Conservation (phyloP, 2,329 filamentous ascomycete genomes). For the Sporothrix sp. region DNA sequence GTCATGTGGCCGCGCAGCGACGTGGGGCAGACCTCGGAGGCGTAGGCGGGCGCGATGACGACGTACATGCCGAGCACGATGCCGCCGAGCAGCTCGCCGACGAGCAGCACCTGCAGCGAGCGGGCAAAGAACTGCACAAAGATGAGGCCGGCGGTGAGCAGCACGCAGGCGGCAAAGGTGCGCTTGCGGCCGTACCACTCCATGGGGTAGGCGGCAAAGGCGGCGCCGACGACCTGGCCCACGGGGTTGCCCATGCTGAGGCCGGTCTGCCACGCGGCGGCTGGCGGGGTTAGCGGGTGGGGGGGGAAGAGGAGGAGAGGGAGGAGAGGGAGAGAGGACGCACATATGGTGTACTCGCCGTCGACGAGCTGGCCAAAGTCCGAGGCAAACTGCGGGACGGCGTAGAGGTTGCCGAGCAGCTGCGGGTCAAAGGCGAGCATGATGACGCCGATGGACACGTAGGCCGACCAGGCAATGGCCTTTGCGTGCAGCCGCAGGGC, state of each 20-base stretch:
- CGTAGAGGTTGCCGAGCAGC: slow-evolving; percentile 8
- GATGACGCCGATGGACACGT: slow-evolving; percentile 10
- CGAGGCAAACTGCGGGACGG: background rate
- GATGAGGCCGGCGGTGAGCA: slow-evolving; percentile 40
- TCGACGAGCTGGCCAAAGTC: slow-evolving; percentile 6
- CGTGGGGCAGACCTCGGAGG: slow-evolving; percentile 50
- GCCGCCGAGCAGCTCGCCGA: slow-evolving; percentile 51
- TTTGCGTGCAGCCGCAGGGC: background rate
- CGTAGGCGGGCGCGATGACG: slow-evolving; percentile 49
- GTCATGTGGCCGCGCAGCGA: slow-evolving; percentile 48
- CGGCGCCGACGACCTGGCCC: slow-evolving; percentile 46
- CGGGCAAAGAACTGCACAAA: slow-evolving; percentile 56
- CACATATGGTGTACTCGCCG: slow-evolving; percentile 5
- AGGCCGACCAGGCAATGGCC: slow-evolving; percentile 9
- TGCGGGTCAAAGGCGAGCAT: slow-evolving; percentile 12
- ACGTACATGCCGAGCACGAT: slow-evolving; percentile 53
- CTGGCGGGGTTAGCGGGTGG: background rate
- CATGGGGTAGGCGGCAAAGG: slow-evolving; percentile 39
- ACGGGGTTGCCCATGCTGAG: slow-evolving; percentile 45
- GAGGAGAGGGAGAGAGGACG: too few relatives aligned
- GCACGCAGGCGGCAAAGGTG: slow-evolving; percentile 36
- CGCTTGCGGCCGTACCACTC: slow-evolving; percentile 35
- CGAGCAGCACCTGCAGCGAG: slow-evolving; percentile 45
- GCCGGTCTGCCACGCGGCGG: slow-evolving; percentile 37
- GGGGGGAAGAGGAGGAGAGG: background rate